Evolutionary conservation across 1,139 yeast species (phyloP).

Genomic region (Pichia sp.): DNA sequence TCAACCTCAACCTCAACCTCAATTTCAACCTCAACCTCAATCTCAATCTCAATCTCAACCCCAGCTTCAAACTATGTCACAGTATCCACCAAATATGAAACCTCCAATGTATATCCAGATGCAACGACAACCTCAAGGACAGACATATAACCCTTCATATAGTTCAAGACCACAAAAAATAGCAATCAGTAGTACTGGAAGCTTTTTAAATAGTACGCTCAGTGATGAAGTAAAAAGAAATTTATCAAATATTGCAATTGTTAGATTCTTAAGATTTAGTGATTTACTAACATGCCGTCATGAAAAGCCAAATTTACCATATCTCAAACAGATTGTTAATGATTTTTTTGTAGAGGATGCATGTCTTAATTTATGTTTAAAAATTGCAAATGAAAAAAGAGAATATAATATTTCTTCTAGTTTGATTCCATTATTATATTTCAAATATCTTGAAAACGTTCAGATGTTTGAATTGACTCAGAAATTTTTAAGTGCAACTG

Average conservation of each 20-base stretch:
- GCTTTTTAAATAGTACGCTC: too few relatives aligned
- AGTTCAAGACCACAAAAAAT: not conserved
- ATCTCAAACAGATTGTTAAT: slow-evolving; percentile 41
- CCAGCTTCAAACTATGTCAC: not conserved
- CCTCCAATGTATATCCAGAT: too few relatives aligned
- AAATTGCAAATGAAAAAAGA: slow-evolving; percentile 40
- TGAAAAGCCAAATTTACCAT: slow-evolving; percentile 23
- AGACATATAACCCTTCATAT: not conserved
- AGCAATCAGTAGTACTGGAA: too few relatives aligned
- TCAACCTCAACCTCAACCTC: slow-evolving; percentile 1
- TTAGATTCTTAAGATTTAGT: slow-evolving; percentile 23
- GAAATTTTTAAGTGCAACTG: slow-evolving; percentile 62
- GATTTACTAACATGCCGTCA: slow-evolving; percentile 20
- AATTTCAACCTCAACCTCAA: too few relatives aligned
- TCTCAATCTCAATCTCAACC: too few relatives aligned
- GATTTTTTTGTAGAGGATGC: slow-evolving; percentile 49
- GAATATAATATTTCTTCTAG: slow-evolving; percentile 60
- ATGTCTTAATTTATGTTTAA: slow-evolving; percentile 39
- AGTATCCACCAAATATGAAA: not conserved
- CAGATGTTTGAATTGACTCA: slow-evolving; percentile 51
- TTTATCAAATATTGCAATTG: slow-evolving; percentile 26
- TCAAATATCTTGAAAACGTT: slow-evolving; percentile 48
- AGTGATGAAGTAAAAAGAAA: slow-evolving; percentile 25
- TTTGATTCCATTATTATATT: slow-evolving; percentile 46
- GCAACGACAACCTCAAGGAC: slow-evolving; percentile 1